phyloP scores from a whole-genome alignment of 1,284 basidiomycete genomes.

The Sporisorium iseilematis-ciliati region DNA sequence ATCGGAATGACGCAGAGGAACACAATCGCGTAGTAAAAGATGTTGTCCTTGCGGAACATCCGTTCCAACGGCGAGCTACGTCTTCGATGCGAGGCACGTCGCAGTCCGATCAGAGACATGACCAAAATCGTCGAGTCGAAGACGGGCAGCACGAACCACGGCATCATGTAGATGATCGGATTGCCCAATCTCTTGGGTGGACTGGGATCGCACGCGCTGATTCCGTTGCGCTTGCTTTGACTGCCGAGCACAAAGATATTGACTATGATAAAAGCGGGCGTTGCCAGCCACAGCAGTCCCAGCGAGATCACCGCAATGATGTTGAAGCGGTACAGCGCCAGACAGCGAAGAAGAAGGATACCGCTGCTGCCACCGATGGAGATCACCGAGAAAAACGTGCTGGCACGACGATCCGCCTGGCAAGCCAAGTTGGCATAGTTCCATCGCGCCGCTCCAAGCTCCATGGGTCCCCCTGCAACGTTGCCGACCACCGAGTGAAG shows the following conservation, averaged over 20 bases:
- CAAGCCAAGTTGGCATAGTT: constrained; percentile 50
- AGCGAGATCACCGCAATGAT: constrained; percentile 34
- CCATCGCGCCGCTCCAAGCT: constrained; percentile 35
- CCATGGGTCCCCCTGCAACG: constrained; percentile 31
- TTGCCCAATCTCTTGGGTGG: constrained; percentile 25
- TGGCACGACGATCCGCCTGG: constrained; percentile 34
- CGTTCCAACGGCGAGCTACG: constrained; percentile 40
- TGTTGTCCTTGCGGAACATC: constrained; percentile 54
- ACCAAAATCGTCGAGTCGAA: constrained; percentile 51
- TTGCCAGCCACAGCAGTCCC: constrained; percentile 43
- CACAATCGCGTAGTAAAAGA: constrained; percentile 48
- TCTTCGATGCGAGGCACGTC: constrained; percentile 42
- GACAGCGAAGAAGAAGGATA: constrained; percentile 46
- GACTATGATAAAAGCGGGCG: constrained; percentile 44
- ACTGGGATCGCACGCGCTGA: constrained; percentile 45
- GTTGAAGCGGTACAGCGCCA: constrained; percentile 49
- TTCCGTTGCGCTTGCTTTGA: constrained; percentile 42
- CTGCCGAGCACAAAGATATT: constrained; percentile 39
- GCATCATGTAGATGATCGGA: constrained; percentile 42
- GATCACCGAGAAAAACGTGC: constrained; percentile 42
- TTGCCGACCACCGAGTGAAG: constrained; percentile 44
- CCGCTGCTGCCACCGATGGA: constrained; percentile 50
- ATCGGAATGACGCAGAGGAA: constrained; percentile 51
- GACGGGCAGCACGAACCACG: constrained; percentile 52
- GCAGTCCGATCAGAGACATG: constrained; percentile 39